phyloP scores from a whole-genome alignment of 345 rosid species.

The Diplotaxis tenuifolia region DNA sequence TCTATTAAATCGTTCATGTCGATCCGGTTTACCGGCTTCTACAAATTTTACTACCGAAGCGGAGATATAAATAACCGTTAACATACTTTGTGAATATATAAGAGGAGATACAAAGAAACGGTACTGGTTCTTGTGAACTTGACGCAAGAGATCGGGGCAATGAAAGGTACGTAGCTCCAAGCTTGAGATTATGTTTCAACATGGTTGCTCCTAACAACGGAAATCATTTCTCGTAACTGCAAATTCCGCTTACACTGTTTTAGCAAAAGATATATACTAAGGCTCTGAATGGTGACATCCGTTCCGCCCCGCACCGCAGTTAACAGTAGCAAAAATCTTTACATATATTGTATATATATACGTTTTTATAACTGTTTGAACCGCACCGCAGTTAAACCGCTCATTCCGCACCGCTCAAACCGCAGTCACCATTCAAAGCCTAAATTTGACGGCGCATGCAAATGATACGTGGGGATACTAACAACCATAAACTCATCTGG shows the following conservation, averaged over 20 bases:
- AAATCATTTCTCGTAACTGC: not conserved
- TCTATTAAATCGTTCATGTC: too few species aligned
- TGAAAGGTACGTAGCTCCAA: conserved; percentile 80
- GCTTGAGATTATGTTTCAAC: conserved; percentile 91
- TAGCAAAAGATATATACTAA: not conserved
- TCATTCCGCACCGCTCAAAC: too few species aligned
- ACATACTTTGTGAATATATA: not conserved
- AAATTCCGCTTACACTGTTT: not conserved
- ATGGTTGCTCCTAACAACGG: conserved; percentile 24
- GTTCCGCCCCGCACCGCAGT: too few species aligned
- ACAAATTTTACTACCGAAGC: conserved; percentile 18
- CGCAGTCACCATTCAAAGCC: too few species aligned
- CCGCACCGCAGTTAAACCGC: too few species aligned
- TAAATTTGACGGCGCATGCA: not conserved
- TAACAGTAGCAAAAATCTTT: too few species aligned
- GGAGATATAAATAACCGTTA: not conserved
- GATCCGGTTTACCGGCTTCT: too few species aligned
- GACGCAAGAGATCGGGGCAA: conserved; percentile 66
- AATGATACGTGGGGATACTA: not conserved
- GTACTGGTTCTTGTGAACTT: conserved; percentile 43
- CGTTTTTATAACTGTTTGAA: too few species aligned
- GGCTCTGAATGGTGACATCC: too few species aligned
- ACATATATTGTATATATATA: too few species aligned
- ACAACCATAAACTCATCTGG: not conserved
- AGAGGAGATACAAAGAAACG: conserved; percentile 23